Evolutionary conservation across 345 rosid genomes (phyloP).

Genomic region (Arabidopsis arenosa): DNA sequence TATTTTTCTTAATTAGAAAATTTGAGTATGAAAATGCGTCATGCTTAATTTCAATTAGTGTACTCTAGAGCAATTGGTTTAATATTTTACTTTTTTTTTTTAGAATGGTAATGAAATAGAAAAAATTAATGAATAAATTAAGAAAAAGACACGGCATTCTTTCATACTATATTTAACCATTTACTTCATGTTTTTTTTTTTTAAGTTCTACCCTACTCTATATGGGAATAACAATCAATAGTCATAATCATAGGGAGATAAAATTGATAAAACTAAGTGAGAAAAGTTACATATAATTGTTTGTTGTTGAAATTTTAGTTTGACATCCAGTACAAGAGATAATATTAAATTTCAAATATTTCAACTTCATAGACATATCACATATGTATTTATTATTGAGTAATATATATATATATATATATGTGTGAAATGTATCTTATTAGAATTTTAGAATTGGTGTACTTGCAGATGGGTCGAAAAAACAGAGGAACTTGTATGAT

Average conservation of each 20-base stretch:
- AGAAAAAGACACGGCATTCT: not conserved
- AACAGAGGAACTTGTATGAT: slow-evolving; percentile 33
- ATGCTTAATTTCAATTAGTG: not conserved
- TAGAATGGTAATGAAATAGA: not conserved
- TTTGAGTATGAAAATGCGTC: not conserved
- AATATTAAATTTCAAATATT: not conserved
- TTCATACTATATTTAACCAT: not conserved
- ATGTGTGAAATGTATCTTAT: not conserved
- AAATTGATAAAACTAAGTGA: not conserved
- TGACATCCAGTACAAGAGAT: not conserved
- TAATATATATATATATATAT: not conserved
- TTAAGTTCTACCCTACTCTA: not conserved
- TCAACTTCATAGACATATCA: not conserved
- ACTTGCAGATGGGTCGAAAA: slow-evolving; percentile 28
- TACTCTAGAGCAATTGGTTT: not conserved
- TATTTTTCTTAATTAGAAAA: not conserved
- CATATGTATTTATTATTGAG: not conserved
- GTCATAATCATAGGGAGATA: not conserved
- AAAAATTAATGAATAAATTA: not conserved
- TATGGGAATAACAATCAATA: not conserved
- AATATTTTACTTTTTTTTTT: too few species aligned
- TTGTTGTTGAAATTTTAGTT: not conserved
- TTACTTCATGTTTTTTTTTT: not conserved
- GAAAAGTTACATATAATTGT: not conserved
- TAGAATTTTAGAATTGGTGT: slow-evolving; percentile 11